Evolutionary conservation across 352 stramenopile genomes (phyloP).

Genomic region (Globisporangium yorkense): DNA sequence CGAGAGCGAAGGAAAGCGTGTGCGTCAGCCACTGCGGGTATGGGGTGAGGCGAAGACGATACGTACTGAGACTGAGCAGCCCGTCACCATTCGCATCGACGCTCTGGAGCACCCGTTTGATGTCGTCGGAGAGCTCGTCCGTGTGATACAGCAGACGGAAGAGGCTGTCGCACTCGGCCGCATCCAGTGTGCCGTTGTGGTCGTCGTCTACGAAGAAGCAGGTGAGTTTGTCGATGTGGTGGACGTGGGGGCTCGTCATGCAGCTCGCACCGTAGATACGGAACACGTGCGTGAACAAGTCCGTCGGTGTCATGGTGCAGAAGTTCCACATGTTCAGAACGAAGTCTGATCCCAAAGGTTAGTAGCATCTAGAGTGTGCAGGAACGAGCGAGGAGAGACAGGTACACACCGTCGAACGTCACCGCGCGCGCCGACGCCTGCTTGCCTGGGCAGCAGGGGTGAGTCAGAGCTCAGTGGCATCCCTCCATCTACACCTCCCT

Average conservation of each 20-base stretch:
- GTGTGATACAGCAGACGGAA: conserved; percentile 48
- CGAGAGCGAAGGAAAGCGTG: neutral
- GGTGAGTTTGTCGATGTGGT: neutral
- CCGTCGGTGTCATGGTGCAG: conserved; percentile 36
- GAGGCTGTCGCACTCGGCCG: conserved; percentile 42
- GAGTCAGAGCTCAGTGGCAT: too few species aligned
- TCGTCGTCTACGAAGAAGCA: conserved; percentile 30
- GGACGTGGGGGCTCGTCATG: neutral
- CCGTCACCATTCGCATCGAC: conserved; percentile 28
- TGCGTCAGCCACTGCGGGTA: neutral
- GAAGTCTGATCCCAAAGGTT: conserved; percentile 24
- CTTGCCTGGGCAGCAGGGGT: conserved; percentile 18
- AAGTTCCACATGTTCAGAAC: conserved; percentile 58
- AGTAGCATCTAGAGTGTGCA: neutral
- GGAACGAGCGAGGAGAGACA: neutral
- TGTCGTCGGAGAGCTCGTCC: conserved; percentile 24
- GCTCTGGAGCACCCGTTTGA: conserved; percentile 27
- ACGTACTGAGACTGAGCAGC: conserved; percentile 23
- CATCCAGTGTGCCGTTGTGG: conserved; percentile 32
- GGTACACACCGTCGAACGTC: conserved; percentile 30
- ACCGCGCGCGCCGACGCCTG: conserved; percentile 29
- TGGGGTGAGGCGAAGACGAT: neutral
- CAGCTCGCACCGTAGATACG: conserved; percentile 31
- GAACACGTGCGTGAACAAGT: conserved; percentile 37
- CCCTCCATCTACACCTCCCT: neutral